Evolutionary conservation across 257 asterid genomes (phyloP).

Genomic region (Hygrophila difformis): DNA sequence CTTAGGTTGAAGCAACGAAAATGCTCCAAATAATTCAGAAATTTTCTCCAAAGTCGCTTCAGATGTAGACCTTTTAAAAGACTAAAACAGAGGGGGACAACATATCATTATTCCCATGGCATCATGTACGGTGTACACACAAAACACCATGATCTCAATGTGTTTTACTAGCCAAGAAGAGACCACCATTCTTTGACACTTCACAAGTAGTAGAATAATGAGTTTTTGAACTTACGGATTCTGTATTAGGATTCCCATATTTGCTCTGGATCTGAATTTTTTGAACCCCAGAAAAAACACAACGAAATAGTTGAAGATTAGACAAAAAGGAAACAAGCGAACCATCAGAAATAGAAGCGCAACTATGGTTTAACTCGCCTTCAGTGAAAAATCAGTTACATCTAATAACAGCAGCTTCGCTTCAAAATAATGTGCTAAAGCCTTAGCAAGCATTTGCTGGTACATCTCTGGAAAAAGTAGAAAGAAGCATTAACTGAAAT

Average conservation of each 20-base stretch:
- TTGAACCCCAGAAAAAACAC: slow-evolving; percentile 10
- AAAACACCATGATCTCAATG: neutral
- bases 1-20: slow-evolving; percentile 47
- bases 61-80: slow-evolving; percentile 67
- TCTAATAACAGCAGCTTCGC: slow-evolving; percentile 73
- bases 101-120: neutral
- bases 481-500: slow-evolving; percentile 2
- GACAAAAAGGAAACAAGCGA: too few species aligned
- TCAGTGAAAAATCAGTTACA: slow-evolving; percentile 62
- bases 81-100: slow-evolving; percentile 29
- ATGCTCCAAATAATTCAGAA: slow-evolving; percentile 63
- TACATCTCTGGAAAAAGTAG: slow-evolving; percentile 39
- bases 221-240: slow-evolving; percentile 39
- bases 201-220: neutral
- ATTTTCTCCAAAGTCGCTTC: slow-evolving; percentile 61
- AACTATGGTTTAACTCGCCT: slow-evolving; percentile 29
- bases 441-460: slow-evolving; percentile 83
- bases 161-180: slow-evolving; percentile 1
- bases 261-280: slow-evolving; percentile 89
- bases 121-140: neutral
- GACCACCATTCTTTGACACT: slow-evolving; percentile 1
- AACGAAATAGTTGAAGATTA: slow-evolving; percentile 11
- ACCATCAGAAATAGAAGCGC: neutral
- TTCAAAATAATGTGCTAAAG: slow-evolving; percentile 72
- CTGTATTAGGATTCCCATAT: slow-evolving; percentile 44